phyloP scores from a whole-genome alignment of 768 basidiomycete genomes.

The Amanita rubescens region DNA sequence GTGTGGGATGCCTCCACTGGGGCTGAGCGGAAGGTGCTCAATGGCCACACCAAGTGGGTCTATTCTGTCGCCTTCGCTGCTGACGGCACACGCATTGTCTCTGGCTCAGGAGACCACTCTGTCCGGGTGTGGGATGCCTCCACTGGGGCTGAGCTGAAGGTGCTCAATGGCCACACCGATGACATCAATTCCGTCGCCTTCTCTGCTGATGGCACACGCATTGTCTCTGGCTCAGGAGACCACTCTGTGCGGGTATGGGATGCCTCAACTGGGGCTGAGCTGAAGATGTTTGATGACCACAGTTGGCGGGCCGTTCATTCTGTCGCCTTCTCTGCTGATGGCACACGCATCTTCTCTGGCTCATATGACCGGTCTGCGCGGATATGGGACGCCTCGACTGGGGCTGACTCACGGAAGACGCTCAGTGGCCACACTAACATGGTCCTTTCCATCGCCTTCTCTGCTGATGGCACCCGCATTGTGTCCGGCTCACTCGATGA shows the following conservation, averaged over 20 bases:
- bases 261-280: conserved; percentile 1
- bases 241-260: conserved; percentile 8
- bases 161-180: no score
- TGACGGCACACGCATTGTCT: neutral
- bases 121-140: neutral
- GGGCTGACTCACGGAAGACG: neutral
- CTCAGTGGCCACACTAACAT: neutral
- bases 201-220: conserved; percentile 3
- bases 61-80: neutral
- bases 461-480: neutral
- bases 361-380: conserved; percentile 6
- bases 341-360: conserved; percentile 1
- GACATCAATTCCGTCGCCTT: neutral
- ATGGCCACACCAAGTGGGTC: no score
- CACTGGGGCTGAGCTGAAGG: neutral
- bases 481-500: conserved; percentile 7
- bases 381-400: conserved; percentile 6
- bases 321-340: conserved; percentile 8
- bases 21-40: no score
- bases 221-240: conserved; percentile 7
- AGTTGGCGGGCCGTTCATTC: neutral
- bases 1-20: no score
- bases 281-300: conserved; percentile 1
- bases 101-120: neutral
- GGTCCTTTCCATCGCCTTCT: conserved; percentile 6